Percentiles rank a stretch among this genome's conserved stretches.
These are phyloP conservation scores for Diplodia scrobiculata DNA, from an alignment of 2,329 filamentous ascomycete species.

Conservation along the genomic window DNA sequence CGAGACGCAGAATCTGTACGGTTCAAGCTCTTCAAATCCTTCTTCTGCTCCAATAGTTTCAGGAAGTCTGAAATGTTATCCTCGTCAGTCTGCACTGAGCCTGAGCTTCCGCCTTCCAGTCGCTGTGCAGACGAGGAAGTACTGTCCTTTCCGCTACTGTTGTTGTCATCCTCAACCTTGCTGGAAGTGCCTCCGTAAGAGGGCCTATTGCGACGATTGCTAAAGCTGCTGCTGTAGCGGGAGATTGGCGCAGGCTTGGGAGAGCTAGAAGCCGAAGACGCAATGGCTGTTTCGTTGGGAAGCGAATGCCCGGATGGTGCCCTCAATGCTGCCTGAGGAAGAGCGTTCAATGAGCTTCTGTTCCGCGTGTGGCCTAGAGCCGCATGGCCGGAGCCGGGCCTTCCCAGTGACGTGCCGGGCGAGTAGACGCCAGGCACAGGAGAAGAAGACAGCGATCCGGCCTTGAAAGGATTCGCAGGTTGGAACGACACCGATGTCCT, in stretches of 20 bases:
- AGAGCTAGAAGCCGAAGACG: constrained; percentile 71
- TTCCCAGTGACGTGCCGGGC: constrained; percentile 53
- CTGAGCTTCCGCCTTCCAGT: constrained; percentile 58
- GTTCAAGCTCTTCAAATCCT: constrained; percentile 80
- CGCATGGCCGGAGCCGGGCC: constrained; percentile 34
- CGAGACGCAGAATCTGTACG: constrained; percentile 60
- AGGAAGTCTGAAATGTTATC: constrained; percentile 93
- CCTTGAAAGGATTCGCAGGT: constrained; percentile 74
- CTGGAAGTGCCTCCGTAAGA: constrained; percentile 71
- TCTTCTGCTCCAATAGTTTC: constrained; percentile 82
- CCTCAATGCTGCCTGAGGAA: constrained; percentile 72
- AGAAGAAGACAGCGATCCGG: constrained; percentile 88
- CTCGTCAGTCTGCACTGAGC: constrained; percentile 75
- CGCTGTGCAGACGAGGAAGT: constrained; percentile 65
- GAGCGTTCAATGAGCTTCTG: constrained; percentile 70
- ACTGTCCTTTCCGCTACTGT: constrained; percentile 78
- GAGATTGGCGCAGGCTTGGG: constrained; percentile 77
- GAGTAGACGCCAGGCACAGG: constrained; percentile 62
- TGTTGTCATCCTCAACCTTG: constrained; percentile 71
- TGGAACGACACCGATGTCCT: constrained; percentile 87
- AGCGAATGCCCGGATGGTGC: constrained; percentile 57
- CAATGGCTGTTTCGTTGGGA: constrained; percentile 61
- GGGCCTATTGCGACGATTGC: constrained; percentile 74
- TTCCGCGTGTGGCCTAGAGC: constrained; percentile 60
- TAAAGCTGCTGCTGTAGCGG: constrained; percentile 92